phyloP scores from a whole-genome alignment of 1,284 basidiomycete genomes.

The Sparassis latifolia region DNA sequence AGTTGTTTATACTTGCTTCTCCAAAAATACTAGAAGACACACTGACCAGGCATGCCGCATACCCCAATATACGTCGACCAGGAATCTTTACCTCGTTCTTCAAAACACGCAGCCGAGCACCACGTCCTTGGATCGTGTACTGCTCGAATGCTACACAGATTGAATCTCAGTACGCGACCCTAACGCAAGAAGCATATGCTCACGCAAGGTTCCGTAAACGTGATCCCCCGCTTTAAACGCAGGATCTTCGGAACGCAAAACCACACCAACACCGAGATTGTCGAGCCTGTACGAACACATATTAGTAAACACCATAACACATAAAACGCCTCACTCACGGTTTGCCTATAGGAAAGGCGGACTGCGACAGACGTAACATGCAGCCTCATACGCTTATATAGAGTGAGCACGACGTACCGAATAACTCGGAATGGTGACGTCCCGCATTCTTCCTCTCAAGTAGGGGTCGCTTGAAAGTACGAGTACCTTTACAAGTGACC shows the following conservation, averaged over 20 bases:
- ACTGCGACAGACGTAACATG: background rate
- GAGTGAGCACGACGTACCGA: conserved; percentile 3
- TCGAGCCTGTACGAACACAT: conserved; percentile 6
- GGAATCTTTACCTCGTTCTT: conserved; percentile 19
- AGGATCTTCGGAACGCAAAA: conserved; percentile 36
- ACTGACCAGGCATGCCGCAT: conserved; percentile 26
- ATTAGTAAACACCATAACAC: background rate
- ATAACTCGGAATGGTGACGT: conserved; percentile 10
- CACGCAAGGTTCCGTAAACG: conserved; percentile 30
- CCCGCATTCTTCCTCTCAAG: conserved; percentile 32
- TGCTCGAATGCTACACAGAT: conserved; percentile 16
- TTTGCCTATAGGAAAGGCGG: conserved; percentile 8
- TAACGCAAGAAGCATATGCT: background rate
- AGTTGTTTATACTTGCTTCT: background rate
- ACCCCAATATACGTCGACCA: conserved; percentile 28
- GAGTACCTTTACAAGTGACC: conserved; percentile 43
- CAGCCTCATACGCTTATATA: background rate
- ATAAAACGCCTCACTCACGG: conserved; percentile 6
- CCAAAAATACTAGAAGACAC: background rate
- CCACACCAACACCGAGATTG: conserved; percentile 31
- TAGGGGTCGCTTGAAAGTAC: conserved; percentile 45
- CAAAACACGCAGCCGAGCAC: conserved; percentile 11
- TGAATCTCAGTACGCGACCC: background rate
- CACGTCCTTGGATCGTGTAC: conserved; percentile 11
- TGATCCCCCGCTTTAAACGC: conserved; percentile 36